These are phyloP conservation scores for Nepenthes gracilis DNA, from an alignment of 148 eudicot genomes.

Conservation along the genomic window DNA sequence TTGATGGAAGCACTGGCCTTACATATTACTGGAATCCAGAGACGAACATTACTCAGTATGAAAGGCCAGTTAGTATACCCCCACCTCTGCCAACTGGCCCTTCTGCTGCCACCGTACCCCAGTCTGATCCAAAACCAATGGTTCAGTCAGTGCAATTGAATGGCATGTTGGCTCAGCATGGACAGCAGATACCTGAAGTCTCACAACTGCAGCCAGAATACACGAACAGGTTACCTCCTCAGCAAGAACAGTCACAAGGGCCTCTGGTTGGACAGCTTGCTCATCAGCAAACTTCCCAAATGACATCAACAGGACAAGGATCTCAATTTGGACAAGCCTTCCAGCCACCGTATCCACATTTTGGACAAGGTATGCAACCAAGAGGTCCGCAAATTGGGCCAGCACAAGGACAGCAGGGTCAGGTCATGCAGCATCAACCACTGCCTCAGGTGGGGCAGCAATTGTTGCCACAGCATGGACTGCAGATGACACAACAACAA, in stretches of 20 bases:
- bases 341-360: conserved; percentile 18
- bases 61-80: conserved; percentile 47
- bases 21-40: conserved; percentile 95
- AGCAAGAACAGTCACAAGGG: conserved; percentile 16
- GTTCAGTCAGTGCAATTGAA: conserved; percentile 21
- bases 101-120: conserved; percentile 33
- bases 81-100: conserved; percentile 44
- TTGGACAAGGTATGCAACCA: conserved; percentile 23
- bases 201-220: conserved; percentile 31
- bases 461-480: conserved; percentile 13
- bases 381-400: conserved; percentile 34
- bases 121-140: conserved; percentile 32
- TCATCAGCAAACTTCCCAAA: conserved; percentile 20
- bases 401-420: conserved; percentile 34
- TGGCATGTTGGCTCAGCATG: conserved; percentile 27
- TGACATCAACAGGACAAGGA: conserved; percentile 34
- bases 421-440: conserved; percentile 24
- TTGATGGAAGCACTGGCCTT: conserved; percentile 75
- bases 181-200: conserved; percentile 28
- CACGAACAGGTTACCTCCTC: conserved; percentile 15
- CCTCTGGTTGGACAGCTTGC: conserved; percentile 10
- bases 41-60: conserved; percentile 83
- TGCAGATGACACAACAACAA: conserved; percentile 31
- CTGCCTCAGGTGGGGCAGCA: conserved; percentile 31
- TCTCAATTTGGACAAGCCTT: conserved; percentile 21